Conservation (phyloP, 208 protist species). For the Crithidia expoeki region DNA sequence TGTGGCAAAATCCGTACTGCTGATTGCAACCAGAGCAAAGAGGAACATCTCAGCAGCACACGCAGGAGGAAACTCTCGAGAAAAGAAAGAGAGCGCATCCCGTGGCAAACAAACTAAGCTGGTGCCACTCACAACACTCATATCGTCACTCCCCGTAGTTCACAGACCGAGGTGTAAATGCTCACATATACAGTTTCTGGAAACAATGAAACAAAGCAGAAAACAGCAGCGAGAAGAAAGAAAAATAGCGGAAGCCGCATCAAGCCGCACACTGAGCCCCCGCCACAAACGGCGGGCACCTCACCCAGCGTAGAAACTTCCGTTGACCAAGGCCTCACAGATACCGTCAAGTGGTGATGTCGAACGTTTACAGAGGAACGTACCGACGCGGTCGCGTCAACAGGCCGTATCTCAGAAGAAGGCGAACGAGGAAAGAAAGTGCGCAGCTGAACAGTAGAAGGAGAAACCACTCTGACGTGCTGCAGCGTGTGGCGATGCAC, state of each 20-base stretch:
- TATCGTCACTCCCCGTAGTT: too few species aligned
- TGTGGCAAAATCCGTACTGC: too few species aligned
- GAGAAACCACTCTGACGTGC: slow-evolving; percentile 8
- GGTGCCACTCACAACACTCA: too few species aligned
- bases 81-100: slow-evolving; percentile 2
- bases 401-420: neutral
- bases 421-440: neutral
- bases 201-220: too few species aligned
- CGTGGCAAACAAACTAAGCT: too few species aligned
- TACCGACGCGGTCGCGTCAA: neutral
- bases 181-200: too few species aligned
- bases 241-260: neutral
- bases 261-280: neutral
- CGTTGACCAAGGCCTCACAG: too few species aligned
- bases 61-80: neutral
- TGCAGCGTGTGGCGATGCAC: slow-evolving; percentile 19
- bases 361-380: neutral
- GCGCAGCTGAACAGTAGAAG: neutral
- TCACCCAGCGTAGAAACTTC: too few species aligned
- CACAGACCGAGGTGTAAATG: too few species aligned
- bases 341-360: too few species aligned
- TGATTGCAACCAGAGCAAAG: too few species aligned
- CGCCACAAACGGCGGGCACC: too few species aligned
- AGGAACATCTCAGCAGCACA: neutral
- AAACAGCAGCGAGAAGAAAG: slow-evolving; percentile 18